Base-by-base conservation (phyloP, 1,284 basidiomycete species). In the Wolfiporia cocos region DNA sequence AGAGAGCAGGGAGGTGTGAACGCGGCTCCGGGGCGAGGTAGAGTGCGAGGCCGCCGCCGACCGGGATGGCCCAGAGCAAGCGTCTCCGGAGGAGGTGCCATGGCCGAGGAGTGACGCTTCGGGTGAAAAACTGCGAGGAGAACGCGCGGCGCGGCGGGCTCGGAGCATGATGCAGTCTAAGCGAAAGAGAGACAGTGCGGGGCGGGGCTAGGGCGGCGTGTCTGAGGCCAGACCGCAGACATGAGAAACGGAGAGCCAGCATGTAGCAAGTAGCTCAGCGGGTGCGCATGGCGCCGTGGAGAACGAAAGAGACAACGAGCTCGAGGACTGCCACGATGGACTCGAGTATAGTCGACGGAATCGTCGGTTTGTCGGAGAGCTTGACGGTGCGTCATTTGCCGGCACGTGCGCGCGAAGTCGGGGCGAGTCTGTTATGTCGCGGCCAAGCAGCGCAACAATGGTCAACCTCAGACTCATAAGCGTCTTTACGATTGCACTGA, bases 61-160 rank as follows among this genome's bases (percentile, higher is more conserved):
- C 48, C 1, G 84, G 81, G 30, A 76, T 50, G 17, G 75, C 52
- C 76, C 76, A 84, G 28, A 81, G 56, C 58, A 67, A 43, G 62
- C 59, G 53, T 55, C 61, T 47, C 21, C 47, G 24, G 41, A 50
- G 37, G 17, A 40, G 26, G n/a, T n/a, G n/a, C n/a, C n/a, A n/a
- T 18, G 55, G 45, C 24, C 33, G 24, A 28, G 49, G 50, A 12
- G 41, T 37, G 11, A 54, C 51, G 5, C 53, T 49, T 19, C 54
- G 54, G 14, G 55, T 54, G 44, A 58, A 55, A 42, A 55, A 57
- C 23, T 54, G 51, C 4, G 55, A 49, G 14, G 55, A 49, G 33
- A 59, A 51, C 6, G 36, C 18, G 5, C 42, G 28, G 10, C 44
- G 51, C 5, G 55, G 29, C 20, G 49, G 41, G 17, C 46, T n/a